Base-by-base conservation (phyloP, 139 green algal species). In the Pycnococcus provasolii region DNA sequence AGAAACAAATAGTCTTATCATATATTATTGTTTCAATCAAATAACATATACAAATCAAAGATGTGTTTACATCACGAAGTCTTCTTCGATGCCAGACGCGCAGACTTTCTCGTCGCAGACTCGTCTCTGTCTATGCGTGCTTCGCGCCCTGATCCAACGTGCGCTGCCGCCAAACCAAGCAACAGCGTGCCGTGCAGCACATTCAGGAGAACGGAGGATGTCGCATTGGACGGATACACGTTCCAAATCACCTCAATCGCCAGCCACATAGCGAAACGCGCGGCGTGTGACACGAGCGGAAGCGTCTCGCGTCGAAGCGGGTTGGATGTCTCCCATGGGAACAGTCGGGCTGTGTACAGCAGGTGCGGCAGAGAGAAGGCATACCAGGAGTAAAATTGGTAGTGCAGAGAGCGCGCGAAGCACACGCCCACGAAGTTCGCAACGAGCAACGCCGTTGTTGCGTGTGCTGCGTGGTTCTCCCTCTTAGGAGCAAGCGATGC, bases 351-450 rank as follows among this genome's bases (percentile, higher is more conserved):
- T 2, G 60, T 51, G 73, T 87, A 88, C 46, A 95, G 73, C 62
- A 94, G 64, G 11, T 81, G 80, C 0, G 83, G 87, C 9, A 95
- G 43, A 0, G 62, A 81, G 65, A 91, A 83, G 45, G 67, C 85
- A 51, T 85, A 93, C 88, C 88, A 95, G 46, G 63, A 82, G 68
- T 91, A 95, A 58, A 88, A 95, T 62, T 95, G 88, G 72, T 89
- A 95, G 74, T 95, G 88, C 61, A 95, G 69, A 11, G 79, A 84
- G 3, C 88, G 80, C 0, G 88, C 79, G 58, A 41, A 89, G 4
- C 86, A 46, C 9, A 95, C 83, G 55, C 88, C 88, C 0, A 88
- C 76, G 41, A 95, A 82, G 69, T 92, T 92, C 5, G 79, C 73
- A 4, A 62, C 77, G 48, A 89, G 86, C 45, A 95, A 47, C 7